Base-by-base conservation (phyloP, 2,329 filamentous ascomycete genomes). In the Botrytis sinoallii region DNA sequence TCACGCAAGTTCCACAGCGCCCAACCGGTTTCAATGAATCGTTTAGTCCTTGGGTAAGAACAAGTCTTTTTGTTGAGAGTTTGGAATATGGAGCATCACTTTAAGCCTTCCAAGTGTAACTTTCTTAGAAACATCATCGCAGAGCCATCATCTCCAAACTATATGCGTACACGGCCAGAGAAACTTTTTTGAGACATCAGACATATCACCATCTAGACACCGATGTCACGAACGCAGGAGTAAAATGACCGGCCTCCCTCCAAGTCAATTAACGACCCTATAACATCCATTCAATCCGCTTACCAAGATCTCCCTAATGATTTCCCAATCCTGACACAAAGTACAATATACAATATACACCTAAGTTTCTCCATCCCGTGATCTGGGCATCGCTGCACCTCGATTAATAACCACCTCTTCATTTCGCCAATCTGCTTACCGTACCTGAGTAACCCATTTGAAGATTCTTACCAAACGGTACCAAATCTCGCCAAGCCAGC, bases 51-150 rank as follows among this genome's bases (percentile, higher is more conserved):
- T 7, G 4, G 4, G 9, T 6, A 35, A 60, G 4, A 35, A 12
- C 18, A 5, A 2, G 14, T 1, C 5, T 38, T 12, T 14, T 4
- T 1, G 10, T 22, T 4, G 25, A 7, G 4, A 60, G 2, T 22
- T 22, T 35, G 2, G 3, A 35, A 12, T 25, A 35, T 38, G 9
- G 1, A 60, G 57, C 18, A 38, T 60, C 57, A 20, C 20, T 60
- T 32, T 4, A 60, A 22, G 48, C 29, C 4, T 14, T 60, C 57
- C 32, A 60, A 22, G 4, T 22, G 2, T 25, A 25, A 38, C 12
- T 35, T 12, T 0, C 9, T 14, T 9, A 25, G 4, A 6, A 25
- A 9, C 4, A 60, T 60, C 57, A 60, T 38, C 57, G 32, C 32
- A 32, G 32, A 32, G 32, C 20, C 4, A 60, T 60, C 57, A 38